phyloP scores from a whole-genome alignment of 2,329 filamentous ascomycete species.

The Colletotrichum tropicicola region DNA sequence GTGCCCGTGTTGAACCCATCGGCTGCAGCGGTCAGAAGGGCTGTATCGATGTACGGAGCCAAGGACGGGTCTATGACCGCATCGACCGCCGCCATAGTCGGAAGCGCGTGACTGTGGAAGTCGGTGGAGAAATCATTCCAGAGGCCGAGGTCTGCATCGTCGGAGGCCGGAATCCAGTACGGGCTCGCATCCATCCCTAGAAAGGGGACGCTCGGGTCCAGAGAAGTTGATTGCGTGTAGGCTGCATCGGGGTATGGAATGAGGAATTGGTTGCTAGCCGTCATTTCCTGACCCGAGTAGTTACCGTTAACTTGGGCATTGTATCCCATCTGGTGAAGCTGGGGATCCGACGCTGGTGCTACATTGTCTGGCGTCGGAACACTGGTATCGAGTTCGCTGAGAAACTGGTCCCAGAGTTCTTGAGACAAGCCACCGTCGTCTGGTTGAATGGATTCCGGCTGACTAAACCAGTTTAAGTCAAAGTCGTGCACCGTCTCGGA shows the following conservation, averaged over 20 bases:
- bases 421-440: not conserved
- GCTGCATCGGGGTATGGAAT: not conserved
- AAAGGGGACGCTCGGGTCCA: not conserved
- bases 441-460: not conserved
- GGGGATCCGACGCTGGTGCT: not conserved
- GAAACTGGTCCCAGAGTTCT: not conserved
- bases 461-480: not conserved
- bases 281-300: not conserved
- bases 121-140: too few species aligned
- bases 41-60: not conserved
- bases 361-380: not conserved
- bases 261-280: not conserved
- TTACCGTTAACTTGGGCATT: not conserved
- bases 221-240: not conserved
- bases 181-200: not conserved
- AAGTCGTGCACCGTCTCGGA: not conserved
- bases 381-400: not conserved
- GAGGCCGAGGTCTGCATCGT: not conserved
- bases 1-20: too few species aligned
- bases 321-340: not conserved
- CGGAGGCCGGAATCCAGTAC: not conserved
- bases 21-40: not conserved
- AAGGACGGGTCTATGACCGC: not conserved
- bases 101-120: not conserved
- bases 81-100: not conserved